Evolutionary conservation across 345 rosid species (phyloP), one percentile per base, ranked within the genome.

Genomic region (Syzygium grande): DNA sequence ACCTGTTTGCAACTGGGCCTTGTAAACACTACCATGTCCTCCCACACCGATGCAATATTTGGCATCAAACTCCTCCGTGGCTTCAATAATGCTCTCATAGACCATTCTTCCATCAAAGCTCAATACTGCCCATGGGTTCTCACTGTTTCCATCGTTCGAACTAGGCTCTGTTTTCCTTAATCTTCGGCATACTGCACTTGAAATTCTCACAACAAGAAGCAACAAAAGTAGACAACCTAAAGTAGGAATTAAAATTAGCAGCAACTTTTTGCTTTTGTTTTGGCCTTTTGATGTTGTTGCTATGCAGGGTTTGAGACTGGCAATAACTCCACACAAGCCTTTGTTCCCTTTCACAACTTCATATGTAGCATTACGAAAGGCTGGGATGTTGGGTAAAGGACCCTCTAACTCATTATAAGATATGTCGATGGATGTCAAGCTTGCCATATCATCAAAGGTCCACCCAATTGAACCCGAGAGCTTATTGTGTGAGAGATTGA

Each of bases 361-460:
- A 7, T 43, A 7, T 0, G 86, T 6, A 86, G 86, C 89, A 13
- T 87, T 80, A 11, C 23, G 88, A 88, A 92, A 91, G 17, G 89
- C 89, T 63, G 85, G 85, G 55, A 51, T 79, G 27, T 90, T 4
- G 0, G 93, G 92, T 22, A 93, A 9, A 0, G 89, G 91, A 53
- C 93, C 92, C 16, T 54, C 65, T 15, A 92, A 49, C 30, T 87
- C 83, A 51, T 92, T 90, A 54, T 86, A 49, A 0, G 90, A 92
- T 15, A 93, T 13, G 56, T 91, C 90, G 6, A 90, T 84, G 7
- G 16, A 23, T 9, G 2, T 38, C 87, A 90, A 77, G 83, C 87
- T 68, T 0, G 11, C 21, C 86, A 88, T 58, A 16, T 79, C 17
- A 2, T 27, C 54, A 19, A 93, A 85, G 29, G 52, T 41, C 1